A percentile compares a stretch with the other conserved stretches of the same genome.
Evolutionary conservation across 2,329 filamentous ascomycete species (phyloP).

Genomic region (Metarhizium humberi): DNA sequence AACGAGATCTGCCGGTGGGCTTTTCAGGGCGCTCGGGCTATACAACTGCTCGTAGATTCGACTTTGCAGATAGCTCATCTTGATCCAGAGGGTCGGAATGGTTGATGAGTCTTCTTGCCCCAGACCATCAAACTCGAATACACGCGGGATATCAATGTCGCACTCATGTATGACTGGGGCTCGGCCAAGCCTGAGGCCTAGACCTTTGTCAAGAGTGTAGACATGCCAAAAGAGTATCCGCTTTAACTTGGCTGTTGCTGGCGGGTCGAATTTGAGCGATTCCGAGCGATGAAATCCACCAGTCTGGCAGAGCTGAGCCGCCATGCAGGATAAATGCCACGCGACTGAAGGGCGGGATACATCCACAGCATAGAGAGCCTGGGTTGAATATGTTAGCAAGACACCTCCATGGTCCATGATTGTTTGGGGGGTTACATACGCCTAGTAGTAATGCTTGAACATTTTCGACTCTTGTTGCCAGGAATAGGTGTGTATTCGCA

Average conservation of each 20-base stretch:
- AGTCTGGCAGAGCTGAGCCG: conserved; percentile 50
- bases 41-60: conserved; percentile 50
- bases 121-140: conserved; percentile 32
- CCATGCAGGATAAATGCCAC: conserved; percentile 53
- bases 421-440: conserved; percentile 25
- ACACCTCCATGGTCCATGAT: background rate
- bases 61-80: conserved; percentile 46
- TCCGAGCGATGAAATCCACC: conserved; percentile 49
- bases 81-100: conserved; percentile 45
- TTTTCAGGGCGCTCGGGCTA: conserved; percentile 34
- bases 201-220: conserved; percentile 48
- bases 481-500: conserved; percentile 43
- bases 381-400: background rate
- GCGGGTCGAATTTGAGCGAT: conserved; percentile 22
- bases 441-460: conserved; percentile 51
- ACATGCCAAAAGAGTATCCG: conserved; percentile 38
- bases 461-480: conserved; percentile 44
- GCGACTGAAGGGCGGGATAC: conserved; percentile 52
- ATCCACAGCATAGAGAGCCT: conserved; percentile 55
- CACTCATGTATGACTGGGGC: conserved; percentile 49
- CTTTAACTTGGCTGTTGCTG: conserved; percentile 25
- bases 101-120: conserved; percentile 18
- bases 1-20: conserved; percentile 29
- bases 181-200: conserved; percentile 50
- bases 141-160: conserved; percentile 43